Evolutionary conservation across 192 early-diverging fungal species (phyloP).

Genomic region (Linnemannia exigua): DNA sequence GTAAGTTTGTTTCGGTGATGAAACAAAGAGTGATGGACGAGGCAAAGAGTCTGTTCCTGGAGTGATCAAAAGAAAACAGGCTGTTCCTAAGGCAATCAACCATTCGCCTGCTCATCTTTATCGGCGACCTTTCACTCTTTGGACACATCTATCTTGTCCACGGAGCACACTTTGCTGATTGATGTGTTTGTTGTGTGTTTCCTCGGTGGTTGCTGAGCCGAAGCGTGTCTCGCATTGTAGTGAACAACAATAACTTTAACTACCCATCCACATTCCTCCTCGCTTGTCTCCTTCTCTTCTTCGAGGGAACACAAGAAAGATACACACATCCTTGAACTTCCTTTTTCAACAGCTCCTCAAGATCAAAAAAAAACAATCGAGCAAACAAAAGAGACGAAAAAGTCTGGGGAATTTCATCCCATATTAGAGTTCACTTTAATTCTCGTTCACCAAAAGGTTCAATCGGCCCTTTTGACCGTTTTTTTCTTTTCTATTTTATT

Average conservation of each 20-base stretch:
- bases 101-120: not conserved
- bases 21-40: too few relatives aligned
- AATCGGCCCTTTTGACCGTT: constrained; percentile 10
- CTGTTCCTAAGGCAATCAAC: not conserved
- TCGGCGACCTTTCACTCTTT: not conserved
- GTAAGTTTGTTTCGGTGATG: not conserved
- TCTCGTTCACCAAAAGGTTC: not conserved
- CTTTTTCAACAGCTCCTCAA: not conserved
- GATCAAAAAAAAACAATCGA: not conserved
- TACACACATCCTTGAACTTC: too few relatives aligned
- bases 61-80: too few relatives aligned
- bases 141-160: not conserved
- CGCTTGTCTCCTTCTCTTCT: not conserved
- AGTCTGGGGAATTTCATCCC: constrained; percentile 20
- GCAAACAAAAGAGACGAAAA: not conserved
- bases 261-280: not conserved
- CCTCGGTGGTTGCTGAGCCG: not conserved
- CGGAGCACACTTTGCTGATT: not conserved
- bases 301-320: not conserved
- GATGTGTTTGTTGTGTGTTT: not conserved
- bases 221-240: not conserved
- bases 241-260: not conserved
- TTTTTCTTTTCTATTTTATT: not conserved
- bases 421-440: constrained; percentile 1
- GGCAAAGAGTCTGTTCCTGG: not conserved